Evolutionary conservation across 371 early-diverging fungal species (phyloP).

Genomic region (Coemansia sp.): DNA sequence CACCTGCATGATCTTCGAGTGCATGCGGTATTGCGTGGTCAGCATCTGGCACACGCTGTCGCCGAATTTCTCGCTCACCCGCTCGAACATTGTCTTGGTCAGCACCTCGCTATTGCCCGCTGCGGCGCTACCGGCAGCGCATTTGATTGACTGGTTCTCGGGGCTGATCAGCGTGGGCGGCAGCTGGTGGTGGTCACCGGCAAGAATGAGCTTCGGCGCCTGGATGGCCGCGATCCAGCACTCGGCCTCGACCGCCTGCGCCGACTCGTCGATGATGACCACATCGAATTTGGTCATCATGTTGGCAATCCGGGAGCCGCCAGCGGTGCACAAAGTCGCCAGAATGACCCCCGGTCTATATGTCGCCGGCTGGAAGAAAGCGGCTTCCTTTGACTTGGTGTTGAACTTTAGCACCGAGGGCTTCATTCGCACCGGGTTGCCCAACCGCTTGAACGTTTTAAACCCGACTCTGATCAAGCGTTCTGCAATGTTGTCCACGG

Average conservation of each 20-base stretch:
- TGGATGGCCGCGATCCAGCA: slow-evolving; percentile 88
- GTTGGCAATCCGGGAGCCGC: slow-evolving; percentile 5
- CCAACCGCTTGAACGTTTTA: slow-evolving; percentile 68
- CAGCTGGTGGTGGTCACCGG: slow-evolving; percentile 95
- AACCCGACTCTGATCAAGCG: slow-evolving; percentile 57
- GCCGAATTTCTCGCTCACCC: slow-evolving; percentile 63
- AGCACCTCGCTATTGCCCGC: slow-evolving; percentile 28
- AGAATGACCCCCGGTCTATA: slow-evolving; percentile 50
- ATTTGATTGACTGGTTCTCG: slow-evolving; percentile 7
- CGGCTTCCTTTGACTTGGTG: slow-evolving; percentile 55
- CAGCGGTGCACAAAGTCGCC: slow-evolving; percentile 54
- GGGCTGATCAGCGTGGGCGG: slow-evolving; percentile 13
- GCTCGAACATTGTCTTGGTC: slow-evolving; percentile 70
- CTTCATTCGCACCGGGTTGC: slow-evolving; percentile 83
- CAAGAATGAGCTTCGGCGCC: slow-evolving; percentile 79
- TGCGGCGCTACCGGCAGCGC: neutral
- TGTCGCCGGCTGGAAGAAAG: slow-evolving; percentile 56
- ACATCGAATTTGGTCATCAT: slow-evolving; percentile 71
- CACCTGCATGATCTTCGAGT: slow-evolving; percentile 78
- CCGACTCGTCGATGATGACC: slow-evolving; percentile 93
- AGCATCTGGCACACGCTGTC: slow-evolving; percentile 66
- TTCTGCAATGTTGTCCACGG: slow-evolving; percentile 88
- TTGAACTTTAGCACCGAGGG: slow-evolving; percentile 39
- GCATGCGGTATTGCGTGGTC: slow-evolving; percentile 88
- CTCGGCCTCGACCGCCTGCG: slow-evolving; percentile 88